A percentile compares a stretch with the other conserved stretches of the same genome.
These are phyloP conservation scores for Globisporangium yorkense DNA, from an alignment of 352 stramenopile species.

Conservation along the genomic window DNA sequence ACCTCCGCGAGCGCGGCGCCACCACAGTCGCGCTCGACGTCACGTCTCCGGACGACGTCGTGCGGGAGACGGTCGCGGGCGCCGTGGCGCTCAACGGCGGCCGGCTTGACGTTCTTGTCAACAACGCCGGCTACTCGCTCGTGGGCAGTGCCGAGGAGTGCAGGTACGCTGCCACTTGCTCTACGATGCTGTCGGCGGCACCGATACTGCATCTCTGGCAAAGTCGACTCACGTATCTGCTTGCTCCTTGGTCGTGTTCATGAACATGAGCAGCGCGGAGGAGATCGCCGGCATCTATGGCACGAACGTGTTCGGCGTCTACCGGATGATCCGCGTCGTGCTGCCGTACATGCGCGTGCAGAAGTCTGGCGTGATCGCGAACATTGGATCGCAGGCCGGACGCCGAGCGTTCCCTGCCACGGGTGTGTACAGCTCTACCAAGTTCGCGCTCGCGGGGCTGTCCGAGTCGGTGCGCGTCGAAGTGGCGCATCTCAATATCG, in stretches of 20 bases:
- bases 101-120: conserved; percentile 36
- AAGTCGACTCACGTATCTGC: too few relatives aligned
- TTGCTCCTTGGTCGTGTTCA: too few relatives aligned
- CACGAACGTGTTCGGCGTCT: conserved; percentile 42
- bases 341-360: conserved; percentile 36
- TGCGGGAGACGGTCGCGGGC: conserved; percentile 17
- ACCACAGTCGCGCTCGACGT: conserved; percentile 29
- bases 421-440: conserved; percentile 32
- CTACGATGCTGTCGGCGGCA: background rate
- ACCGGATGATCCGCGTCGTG: conserved; percentile 23
- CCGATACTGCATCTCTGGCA: too few relatives aligned
- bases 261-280: conserved; percentile 12
- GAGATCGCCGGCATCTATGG: conserved; percentile 33
- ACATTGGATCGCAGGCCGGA: conserved; percentile 32
- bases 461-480: conserved; percentile 27
- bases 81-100: conserved; percentile 15
- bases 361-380: conserved; percentile 27
- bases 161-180: background rate
- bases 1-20: conserved; percentile 23
- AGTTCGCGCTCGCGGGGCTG: conserved; percentile 33
- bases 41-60: conserved; percentile 20
- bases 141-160: conserved; percentile 19
- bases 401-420: conserved; percentile 23
- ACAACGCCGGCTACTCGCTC: conserved; percentile 39
- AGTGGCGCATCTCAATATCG: conserved; percentile 25